Conservation (phyloP, 768 basidiomycete species). For the Xerocomus potaroensis region DNA sequence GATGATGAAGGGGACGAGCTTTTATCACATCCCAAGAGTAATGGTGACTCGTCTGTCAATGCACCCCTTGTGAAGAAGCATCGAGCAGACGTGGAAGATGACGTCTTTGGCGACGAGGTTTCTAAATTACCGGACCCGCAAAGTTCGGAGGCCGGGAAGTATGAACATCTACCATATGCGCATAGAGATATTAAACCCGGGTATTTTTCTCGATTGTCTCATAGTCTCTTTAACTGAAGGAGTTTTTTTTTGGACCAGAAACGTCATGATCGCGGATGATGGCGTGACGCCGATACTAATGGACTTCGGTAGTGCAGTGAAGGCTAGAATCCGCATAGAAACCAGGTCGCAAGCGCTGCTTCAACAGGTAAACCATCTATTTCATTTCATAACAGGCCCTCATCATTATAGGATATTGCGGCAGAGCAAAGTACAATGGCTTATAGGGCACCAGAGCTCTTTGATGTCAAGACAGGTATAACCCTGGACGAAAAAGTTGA, state of each 20-base stretch:
- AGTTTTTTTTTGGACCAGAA: slow-evolving; percentile 43
- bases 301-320: slow-evolving; percentile 94
- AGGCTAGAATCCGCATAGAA: slow-evolving; percentile 78
- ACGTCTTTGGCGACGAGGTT: slow-evolving; percentile 73
- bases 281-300: slow-evolving; percentile 83
- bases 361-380: slow-evolving; percentile 63
- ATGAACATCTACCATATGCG: slow-evolving; percentile 80
- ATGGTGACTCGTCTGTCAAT: slow-evolving; percentile 40
- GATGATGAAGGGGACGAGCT: slow-evolving; percentile 64
- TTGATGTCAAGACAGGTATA: slow-evolving; percentile 91
- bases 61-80: slow-evolving; percentile 61
- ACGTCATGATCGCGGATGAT: slow-evolving; percentile 95
- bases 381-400: not conserved
- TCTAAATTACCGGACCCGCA: slow-evolving; percentile 39
- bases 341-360: slow-evolving; percentile 82
- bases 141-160: slow-evolving; percentile 35
- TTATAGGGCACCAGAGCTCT: slow-evolving; percentile 94
- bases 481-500: slow-evolving; percentile 92
- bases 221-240: slow-evolving; percentile 3
- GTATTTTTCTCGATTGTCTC: slow-evolving; percentile 42
- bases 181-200: slow-evolving; percentile 97
- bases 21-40: slow-evolving; percentile 73
- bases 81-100: slow-evolving; percentile 47
- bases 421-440: slow-evolving; percentile 99
- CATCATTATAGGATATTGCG: slow-evolving; percentile 68